Evolutionary conservation across 306 rosid genomes (phyloP), one percentile per base, ranked within the genome.

Genomic region (Quercus bicolor): DNA sequence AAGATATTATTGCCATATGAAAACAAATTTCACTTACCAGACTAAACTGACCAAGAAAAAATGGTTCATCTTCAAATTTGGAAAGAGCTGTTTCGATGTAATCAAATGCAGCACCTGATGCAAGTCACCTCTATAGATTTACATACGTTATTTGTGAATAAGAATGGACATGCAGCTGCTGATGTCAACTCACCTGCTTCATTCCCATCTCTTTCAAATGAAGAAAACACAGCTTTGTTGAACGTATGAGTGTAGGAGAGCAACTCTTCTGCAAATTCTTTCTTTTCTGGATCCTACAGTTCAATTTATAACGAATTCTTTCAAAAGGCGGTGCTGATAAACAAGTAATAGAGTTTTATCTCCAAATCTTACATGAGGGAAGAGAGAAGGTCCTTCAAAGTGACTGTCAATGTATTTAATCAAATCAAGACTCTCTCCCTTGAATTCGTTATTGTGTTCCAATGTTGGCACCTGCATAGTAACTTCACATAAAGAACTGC

Each of bases 21-120:
- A 9, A 31, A 24, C 1, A 26, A 53, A 55, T 40, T 20, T 75
- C 68, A 57, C 80, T 72, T 83, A 94, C 98, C 86, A 90, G 82
- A 79, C 98, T 91, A 76, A 90, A 86, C 70, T 89, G 90, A 77
- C 97, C 96, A 24, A 91, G 96, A 79, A 94, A 89, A 90, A 94
- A 91, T 10, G 96, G 91, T 54, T 96, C 96, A 65, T 90, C 87
- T 54, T 83, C 92, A 31, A 89, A 90, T 79, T 91, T 94, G 65
- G 92, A 87, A 72, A 94, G 94, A 79, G 89, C 87, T 33, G 81
- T 86, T 84, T 93, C 94, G 0, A 93, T 71, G 84, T 85, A 79
- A 85, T 94, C 87, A 83, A 94, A 90, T 16, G 96, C 87, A 56
- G 84, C 69, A 48, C 78, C 94, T 94, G 84, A 15, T 60, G 64